Evolutionary conservation across 1,139 yeast genomes (phyloP), one percentile per base, ranked within the genome.

Genomic region (Saccharomyces hybrid): DNA sequence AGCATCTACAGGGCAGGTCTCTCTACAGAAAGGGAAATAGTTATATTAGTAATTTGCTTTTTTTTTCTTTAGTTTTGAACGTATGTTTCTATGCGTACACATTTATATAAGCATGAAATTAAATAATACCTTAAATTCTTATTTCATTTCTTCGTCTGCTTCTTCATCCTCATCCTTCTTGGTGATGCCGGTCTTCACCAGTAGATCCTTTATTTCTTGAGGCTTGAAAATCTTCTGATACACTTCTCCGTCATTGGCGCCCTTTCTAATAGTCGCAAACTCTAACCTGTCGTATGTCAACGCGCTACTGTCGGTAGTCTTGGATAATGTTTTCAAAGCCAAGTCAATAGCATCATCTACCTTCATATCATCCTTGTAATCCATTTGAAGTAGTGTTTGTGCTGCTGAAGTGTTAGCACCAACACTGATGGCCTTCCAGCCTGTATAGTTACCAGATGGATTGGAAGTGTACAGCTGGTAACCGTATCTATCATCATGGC

Each of bases 401-500:
- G 98, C 97, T 48, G 97, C 91, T 4, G 96, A 83, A 61, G 89
- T 91, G 74, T 93, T 95, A 55, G 98, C 97, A 47, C 99, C 99
- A 59, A 93, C 93, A 65, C 91, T 82, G 47, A 97, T 91, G 49
- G 99, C 99, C 72, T 88, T 90, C 99, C 99, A 95, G 28, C 99
- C 99, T 42, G 95, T 83, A 70, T 90, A 95, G 73, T 95, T 95
- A 42, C 99, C 99, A 0, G 96, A 87, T 13, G 99, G 99, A 70
- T 95, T 93, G 23, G 96, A 87, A 20, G 97, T 91, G 73, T 86
- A 95, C 63, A 95, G 78, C 73, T 95, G 99, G 77, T 86, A 93
- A 50, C 91, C 89, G 65, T 85, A 86, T 65, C 89, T 76, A 56
- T 89, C 95, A 70, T 95, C 99, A 70, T 86, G 87, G 5, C 99